Evolutionary conservation across 805 yeast species (phyloP), one percentile per base, ranked within the genome.

Genomic region (Candida montana): DNA sequence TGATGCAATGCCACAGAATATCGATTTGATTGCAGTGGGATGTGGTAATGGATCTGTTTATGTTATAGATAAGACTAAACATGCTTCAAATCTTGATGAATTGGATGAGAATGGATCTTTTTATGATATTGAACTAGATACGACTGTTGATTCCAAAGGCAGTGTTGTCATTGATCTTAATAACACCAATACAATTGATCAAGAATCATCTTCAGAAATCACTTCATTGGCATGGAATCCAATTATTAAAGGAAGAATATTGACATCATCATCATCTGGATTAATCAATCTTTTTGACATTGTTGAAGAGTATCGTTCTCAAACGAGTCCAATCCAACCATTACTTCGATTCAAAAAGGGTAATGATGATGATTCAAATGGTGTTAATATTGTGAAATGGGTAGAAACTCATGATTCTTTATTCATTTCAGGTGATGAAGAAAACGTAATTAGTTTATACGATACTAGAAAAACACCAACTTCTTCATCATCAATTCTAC

Each of bases 41-140:
- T 77, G 84, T 33, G 77, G 82, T 32, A 58, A 64, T 26, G 96
- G 96, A 1, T 66, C 72, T 12, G 67, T 82, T 11, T 76, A 72
- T 39, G 63, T 90, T 4, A 86, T 81, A 60, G 95, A 90, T 59
- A 71, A 93, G 51, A 89, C 97, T 0, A 88, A 86, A 57, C 95
- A 87, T 58, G 72, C 88, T 1, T 64, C 71, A 11, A 64, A 62
- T 32, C 70, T 73, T 19, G 62, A 51, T 5, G 64, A 64, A 51
- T 67, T 68, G 49, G 79, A 80, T 4, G 82, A 83, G 13, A 21
- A 20, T 34, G 20, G 31, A 12, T 7, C 15, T 12, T 41, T 38
- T 26, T 79, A 79, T 5, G 83, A 83, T 41, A 64, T 80, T 13
- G 59, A 68, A 8, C 64, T 26, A 26, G 29, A 26, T 26, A 26